phyloP scores from a whole-genome alignment of 164 flowering plant species.

The Aristolochia fimbriata region DNA sequence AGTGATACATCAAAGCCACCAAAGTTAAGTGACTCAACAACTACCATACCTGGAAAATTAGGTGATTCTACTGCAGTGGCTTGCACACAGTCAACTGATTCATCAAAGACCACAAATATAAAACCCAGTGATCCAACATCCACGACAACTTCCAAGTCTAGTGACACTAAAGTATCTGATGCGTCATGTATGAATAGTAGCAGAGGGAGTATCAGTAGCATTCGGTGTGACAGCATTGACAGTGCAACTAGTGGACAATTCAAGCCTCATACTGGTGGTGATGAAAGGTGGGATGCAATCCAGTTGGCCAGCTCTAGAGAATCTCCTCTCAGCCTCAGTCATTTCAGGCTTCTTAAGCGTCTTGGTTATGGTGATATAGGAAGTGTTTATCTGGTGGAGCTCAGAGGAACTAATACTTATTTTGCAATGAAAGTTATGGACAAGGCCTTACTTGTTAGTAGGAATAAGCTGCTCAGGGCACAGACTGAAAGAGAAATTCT shows the following conservation, averaged over 20 bases:
- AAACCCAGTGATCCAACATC: slow-evolving; percentile 9
- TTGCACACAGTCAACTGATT: neutral
- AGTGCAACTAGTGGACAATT: slow-evolving; percentile 25
- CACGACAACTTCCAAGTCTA: slow-evolving; percentile 4
- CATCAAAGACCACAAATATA: slow-evolving; percentile 4
- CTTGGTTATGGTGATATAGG: slow-evolving; percentile 86
- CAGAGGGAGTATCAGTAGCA: slow-evolving; percentile 5
- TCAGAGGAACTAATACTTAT: slow-evolving; percentile 42
- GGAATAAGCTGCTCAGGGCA: slow-evolving; percentile 64
- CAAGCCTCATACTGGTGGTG: slow-evolving; percentile 76
- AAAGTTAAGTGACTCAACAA: too few species aligned
- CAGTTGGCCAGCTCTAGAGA: slow-evolving; percentile 31
- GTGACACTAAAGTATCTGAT: neutral
- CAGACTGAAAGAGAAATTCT: slow-evolving; percentile 76
- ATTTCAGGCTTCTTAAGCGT: slow-evolving; percentile 65
- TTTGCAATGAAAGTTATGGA: slow-evolving; percentile 89
- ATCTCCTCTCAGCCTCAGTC: slow-evolving; percentile 36
- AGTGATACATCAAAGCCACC: too few species aligned
- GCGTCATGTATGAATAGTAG: slow-evolving; percentile 7
- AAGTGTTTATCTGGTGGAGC: slow-evolving; percentile 65
- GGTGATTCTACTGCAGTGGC: too few species aligned
- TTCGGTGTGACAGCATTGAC: slow-evolving; percentile 35
- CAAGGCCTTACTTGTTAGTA: slow-evolving; percentile 53
- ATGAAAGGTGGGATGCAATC: slow-evolving; percentile 72
- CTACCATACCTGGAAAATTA: too few species aligned